Base-by-base conservation (phyloP, 306 rosid genomes). In the Prunus dulcis region DNA sequence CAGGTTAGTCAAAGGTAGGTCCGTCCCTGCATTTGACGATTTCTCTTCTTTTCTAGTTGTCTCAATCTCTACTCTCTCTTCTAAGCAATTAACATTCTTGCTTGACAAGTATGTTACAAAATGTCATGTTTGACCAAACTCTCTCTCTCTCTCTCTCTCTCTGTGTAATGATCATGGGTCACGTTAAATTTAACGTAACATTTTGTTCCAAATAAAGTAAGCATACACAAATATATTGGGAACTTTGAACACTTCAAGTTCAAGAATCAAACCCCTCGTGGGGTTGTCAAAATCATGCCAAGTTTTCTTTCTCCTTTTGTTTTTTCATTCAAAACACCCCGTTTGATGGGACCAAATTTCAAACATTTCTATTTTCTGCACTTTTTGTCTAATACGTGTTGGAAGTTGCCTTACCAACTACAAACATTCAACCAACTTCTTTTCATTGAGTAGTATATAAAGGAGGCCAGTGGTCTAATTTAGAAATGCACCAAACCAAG, bases 341-440 rank as follows among this genome's bases (percentile, higher is more conserved):
- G 1, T 43, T 22, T 22, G 6, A 23, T 23, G 56, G 45, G 76
- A 14, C 23, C 12, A 4, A 0, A 0, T 8, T 72, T 58, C 23
- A 6, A 72, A 47, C 17, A 41, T 2, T 12, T 69, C 47, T 32
- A 46, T 56, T 82, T 77, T 83, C 84, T 74, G 56, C 76, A 46
- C 46, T 71, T 34, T 73, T 76, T 41, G 19, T 77, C 76, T 19
- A 67, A 74, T 19, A 32, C 86, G 81, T 75, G 77, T 71, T 80
- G 72, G 68, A 84, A 82, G 69, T 60, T 76, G 30, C 67, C 64
- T 69, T 78, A 30, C 68, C 71, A 28, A 20, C 49, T 30, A 1
- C 62, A 0, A 9, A 22, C 11, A n/a, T 28, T 53, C 62, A 23
- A 50, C 5, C 13, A 34, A 23, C 74, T 52, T 10, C 46, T 41